These are phyloP conservation scores for Rhizomucor pusillus DNA, from an alignment of 371 early-diverging fungal species.

Conservation along the genomic window DNA sequence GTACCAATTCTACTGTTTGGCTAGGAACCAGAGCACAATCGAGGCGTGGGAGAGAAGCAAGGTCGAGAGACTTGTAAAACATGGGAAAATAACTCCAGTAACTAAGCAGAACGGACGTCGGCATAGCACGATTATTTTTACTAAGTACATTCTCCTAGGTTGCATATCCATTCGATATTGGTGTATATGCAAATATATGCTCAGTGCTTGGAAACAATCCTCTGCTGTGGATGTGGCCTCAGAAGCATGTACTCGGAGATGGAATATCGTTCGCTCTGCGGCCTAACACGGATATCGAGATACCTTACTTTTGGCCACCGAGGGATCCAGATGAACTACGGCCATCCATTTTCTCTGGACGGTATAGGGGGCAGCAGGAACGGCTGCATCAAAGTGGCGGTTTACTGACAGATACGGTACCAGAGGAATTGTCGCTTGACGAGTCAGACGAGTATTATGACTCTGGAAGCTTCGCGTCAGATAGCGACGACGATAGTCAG, in stretches of 20 bases:
- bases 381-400: background rate
- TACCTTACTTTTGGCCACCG: slow-evolving; percentile 23
- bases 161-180: slow-evolving; percentile 92
- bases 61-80: slow-evolving; percentile 69
- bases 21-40: slow-evolving; percentile 94
- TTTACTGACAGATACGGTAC: background rate
- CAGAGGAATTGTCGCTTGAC: background rate
- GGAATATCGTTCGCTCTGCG: slow-evolving; percentile 71
- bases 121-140: background rate
- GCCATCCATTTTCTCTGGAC: slow-evolving; percentile 24
- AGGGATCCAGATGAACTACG: slow-evolving; percentile 24
- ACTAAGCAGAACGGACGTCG: background rate
- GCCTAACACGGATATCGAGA: slow-evolving; percentile 1
- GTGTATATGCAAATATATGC: slow-evolving; percentile 70
- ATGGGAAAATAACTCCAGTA: slow-evolving; percentile 22
- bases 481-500: slow-evolving; percentile 30
- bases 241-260: slow-evolving; percentile 52
- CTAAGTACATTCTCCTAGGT: slow-evolving; percentile 31
- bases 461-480: slow-evolving; percentile 32
- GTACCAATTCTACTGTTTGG: slow-evolving; percentile 83
- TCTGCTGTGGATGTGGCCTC: slow-evolving; percentile 75
- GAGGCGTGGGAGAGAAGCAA: slow-evolving; percentile 86
- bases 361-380: slow-evolving; percentile 29
- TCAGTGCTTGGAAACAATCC: slow-evolving; percentile 74
- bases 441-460: slow-evolving; percentile 31